A percentile compares a stretch with the other conserved stretches of the same genome.
Evolutionary conservation across 1,284 basidiomycete species (phyloP).

Genomic region (Limonomyces culmigenus): DNA sequence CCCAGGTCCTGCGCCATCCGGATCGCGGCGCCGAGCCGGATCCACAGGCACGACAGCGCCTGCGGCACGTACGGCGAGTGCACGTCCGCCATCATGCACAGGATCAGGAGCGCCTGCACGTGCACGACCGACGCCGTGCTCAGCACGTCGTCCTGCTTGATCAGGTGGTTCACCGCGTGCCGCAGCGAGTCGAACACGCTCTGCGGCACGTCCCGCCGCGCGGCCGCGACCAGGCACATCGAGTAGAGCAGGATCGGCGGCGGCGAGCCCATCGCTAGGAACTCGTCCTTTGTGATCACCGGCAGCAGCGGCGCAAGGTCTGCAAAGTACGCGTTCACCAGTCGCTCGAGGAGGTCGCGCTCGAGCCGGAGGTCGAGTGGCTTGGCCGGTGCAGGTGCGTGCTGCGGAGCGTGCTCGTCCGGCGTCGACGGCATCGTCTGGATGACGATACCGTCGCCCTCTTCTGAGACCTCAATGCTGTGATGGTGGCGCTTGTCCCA

Average conservation of each 20-base stretch:
- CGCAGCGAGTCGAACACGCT: slow-evolving; percentile 74
- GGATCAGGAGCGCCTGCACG: slow-evolving; percentile 76
- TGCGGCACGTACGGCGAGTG: slow-evolving; percentile 68
- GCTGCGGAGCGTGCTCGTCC: slow-evolving; percentile 22
- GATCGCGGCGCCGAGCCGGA: slow-evolving; percentile 61
- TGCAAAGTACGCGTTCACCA: slow-evolving; percentile 85
- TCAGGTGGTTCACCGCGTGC: slow-evolving; percentile 68
- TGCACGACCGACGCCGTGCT: slow-evolving; percentile 77
- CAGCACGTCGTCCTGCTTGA: slow-evolving; percentile 82
- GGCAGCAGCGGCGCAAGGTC: slow-evolving; percentile 78
- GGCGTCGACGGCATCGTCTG: slow-evolving; percentile 50
- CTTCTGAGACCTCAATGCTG: slow-evolving; percentile 66
- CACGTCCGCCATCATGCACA: slow-evolving; percentile 66
- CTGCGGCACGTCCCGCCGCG: slow-evolving; percentile 70
- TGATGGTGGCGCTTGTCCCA: slow-evolving; percentile 79
- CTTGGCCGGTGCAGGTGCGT: slow-evolving; percentile 34
- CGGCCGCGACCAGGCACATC: slow-evolving; percentile 83
- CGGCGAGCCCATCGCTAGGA: slow-evolving; percentile 57
- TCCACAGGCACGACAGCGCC: slow-evolving; percentile 63
- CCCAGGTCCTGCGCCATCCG: slow-evolving; percentile 93
- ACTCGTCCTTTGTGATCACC: slow-evolving; percentile 76
- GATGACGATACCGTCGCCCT: slow-evolving; percentile 78
- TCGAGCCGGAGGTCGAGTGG: slow-evolving; percentile 54
- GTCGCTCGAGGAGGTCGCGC: slow-evolving; percentile 63
- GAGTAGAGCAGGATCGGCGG: slow-evolving; percentile 78